These are phyloP conservation scores for Cornus kousa DNA, from an alignment of 148 eudicot species.

Conservation along the genomic window DNA sequence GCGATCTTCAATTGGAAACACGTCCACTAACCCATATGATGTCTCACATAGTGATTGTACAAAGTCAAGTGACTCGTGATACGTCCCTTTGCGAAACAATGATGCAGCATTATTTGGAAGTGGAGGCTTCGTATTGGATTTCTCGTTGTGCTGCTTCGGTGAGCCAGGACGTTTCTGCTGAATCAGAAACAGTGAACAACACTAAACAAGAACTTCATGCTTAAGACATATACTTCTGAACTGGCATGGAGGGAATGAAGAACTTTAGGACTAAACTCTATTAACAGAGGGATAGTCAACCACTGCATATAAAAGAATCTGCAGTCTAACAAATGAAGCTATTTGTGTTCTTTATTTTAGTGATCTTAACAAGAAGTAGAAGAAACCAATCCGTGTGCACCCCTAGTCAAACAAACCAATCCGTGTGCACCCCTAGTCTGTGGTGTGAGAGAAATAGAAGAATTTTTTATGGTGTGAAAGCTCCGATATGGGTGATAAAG, in stretches of 20 bases:
- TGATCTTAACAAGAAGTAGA: too few relatives aligned
- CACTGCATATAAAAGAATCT: background rate
- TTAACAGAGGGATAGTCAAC: background rate
- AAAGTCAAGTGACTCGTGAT: conserved; percentile 93
- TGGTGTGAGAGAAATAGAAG: too few relatives aligned
- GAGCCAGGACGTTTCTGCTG: conserved; percentile 72
- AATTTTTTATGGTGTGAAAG: too few relatives aligned
- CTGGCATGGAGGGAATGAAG: background rate
- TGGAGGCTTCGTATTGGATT: conserved; percentile 70
- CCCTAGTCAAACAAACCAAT: too few relatives aligned
- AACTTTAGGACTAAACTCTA: background rate
- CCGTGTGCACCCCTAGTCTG: too few relatives aligned
- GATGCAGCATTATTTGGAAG: conserved; percentile 68
- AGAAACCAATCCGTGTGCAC: too few relatives aligned
- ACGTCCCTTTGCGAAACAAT: conserved; percentile 89
- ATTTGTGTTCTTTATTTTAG: too few relatives aligned
- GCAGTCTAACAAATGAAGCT: too few relatives aligned
- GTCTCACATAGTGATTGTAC: conserved; percentile 93
- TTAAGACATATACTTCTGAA: background rate
- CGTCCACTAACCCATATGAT: conserved; percentile 92
- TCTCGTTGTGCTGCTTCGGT: conserved; percentile 56
- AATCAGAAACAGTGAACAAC: conserved; percentile 15
- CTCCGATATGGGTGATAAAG: too few relatives aligned
- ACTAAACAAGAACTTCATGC: conserved; percentile 1
- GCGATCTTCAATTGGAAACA: conserved; percentile 93